Conservation (phyloP, 1,284 basidiomycete species). For the Peniophora sp. region DNA sequence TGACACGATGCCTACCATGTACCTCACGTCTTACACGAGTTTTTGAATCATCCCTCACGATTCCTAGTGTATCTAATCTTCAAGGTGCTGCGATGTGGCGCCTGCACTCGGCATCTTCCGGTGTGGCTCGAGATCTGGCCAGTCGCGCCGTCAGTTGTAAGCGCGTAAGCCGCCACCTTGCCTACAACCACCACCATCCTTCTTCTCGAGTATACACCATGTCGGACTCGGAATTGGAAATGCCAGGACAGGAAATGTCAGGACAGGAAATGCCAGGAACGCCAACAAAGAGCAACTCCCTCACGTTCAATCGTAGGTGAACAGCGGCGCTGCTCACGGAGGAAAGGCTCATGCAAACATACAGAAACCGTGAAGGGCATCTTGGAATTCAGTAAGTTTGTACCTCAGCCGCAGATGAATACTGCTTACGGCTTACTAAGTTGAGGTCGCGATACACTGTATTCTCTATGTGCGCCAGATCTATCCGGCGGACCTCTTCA, state of each 20-base stretch:
- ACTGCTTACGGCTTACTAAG: constrained; percentile 20
- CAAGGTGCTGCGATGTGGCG: no score
- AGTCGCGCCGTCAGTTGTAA: no score
- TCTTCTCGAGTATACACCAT: no score
- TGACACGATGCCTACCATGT: neutral
- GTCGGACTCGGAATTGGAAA: no score
- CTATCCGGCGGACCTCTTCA: constrained; percentile 85
- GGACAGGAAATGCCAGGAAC: no score
- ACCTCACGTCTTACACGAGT: neutral
- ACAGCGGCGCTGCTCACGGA: neutral
- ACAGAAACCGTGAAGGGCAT: constrained; percentile 55
- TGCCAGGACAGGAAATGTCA: no score
- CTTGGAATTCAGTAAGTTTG: constrained; percentile 50
- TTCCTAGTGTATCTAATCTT: no score
- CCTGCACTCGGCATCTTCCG: no score
- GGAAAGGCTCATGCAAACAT: constrained; percentile 2
- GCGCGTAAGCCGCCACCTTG: no score
- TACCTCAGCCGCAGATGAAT: neutral
- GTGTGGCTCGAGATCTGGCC: no score
- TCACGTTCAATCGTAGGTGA: constrained; percentile 27
- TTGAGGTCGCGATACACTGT: constrained; percentile 89
- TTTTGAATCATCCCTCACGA: no score
- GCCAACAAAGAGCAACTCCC: constrained; percentile 5
- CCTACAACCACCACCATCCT: no score
- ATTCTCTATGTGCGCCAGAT: constrained; percentile 87